A percentile compares a stretch with the other conserved stretches of the same genome.
Conservation (phyloP, 305 asterid species). For the Fraxinus baroniana region DNA sequence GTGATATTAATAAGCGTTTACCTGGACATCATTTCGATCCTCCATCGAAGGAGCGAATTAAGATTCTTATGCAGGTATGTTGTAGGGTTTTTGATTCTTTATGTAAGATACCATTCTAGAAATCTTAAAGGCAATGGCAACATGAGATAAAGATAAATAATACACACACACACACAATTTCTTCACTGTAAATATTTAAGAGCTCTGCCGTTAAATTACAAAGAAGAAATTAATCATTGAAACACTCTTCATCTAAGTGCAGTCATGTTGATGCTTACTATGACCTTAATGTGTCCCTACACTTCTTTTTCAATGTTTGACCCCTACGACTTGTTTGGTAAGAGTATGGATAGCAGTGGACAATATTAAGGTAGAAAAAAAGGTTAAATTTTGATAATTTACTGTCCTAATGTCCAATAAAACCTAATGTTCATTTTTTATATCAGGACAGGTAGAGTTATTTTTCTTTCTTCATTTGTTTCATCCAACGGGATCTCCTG, state of each 20-base stretch:
- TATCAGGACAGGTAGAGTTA: neutral
- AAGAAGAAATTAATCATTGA: neutral
- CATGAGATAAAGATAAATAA: neutral
- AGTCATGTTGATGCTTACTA: neutral
- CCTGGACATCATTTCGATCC: slow-evolving; percentile 98
- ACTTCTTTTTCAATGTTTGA: neutral
- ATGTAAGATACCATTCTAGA: slow-evolving; percentile 1
- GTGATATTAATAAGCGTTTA: slow-evolving; percentile 85
- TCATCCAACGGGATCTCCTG: neutral
- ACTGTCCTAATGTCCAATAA: neutral
- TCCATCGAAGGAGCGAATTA: slow-evolving; percentile 70
- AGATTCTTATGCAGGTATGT: slow-evolving; percentile 59
- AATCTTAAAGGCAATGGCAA: neutral
- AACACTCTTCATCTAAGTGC: neutral
- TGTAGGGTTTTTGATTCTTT: neutral
- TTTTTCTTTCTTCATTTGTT: neutral
- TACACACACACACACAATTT: neutral
- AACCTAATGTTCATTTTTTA: neutral
- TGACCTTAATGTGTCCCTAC: neutral
- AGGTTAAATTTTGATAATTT: neutral
- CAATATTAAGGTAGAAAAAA: neutral
- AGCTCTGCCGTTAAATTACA: neutral
- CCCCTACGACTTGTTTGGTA: neutral
- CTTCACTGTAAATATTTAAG: neutral
- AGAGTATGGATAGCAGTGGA: neutral